Evolutionary conservation across 257 asterid species (phyloP).

Genomic region (Gardenia jasminoides): DNA sequence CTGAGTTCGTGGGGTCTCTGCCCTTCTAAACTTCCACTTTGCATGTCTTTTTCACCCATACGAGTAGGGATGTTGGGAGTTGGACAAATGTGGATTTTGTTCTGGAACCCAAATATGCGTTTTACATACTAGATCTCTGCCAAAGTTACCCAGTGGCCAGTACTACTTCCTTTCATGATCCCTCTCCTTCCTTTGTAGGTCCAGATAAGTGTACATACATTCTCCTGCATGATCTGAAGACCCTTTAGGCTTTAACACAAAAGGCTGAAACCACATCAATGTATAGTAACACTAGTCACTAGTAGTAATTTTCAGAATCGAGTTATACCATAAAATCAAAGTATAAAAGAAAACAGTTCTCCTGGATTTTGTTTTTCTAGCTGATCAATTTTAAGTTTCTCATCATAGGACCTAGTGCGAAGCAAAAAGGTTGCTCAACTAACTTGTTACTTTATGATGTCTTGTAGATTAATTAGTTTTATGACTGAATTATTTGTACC

Average conservation of each 20-base stretch:
- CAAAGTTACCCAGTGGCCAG: not conserved
- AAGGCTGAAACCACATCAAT: constrained; percentile 13
- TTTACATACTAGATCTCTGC: constrained; percentile 13
- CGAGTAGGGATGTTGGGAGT: not conserved
- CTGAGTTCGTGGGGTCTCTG: constrained; percentile 20
- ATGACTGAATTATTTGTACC: not conserved
- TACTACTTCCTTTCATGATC: not conserved
- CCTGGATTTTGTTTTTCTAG: not conserved
- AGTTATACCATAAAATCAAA: not conserved
- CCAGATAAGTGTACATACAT: constrained; percentile 12
- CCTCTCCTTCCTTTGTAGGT: constrained; percentile 13
- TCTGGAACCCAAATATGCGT: constrained; percentile 27
- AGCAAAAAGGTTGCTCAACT: not conserved
- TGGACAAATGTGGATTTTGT: constrained; percentile 29
- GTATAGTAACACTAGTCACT: not conserved
- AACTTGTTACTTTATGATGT: not conserved
- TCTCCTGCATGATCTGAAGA: constrained; percentile 16
- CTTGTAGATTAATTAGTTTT: not conserved
- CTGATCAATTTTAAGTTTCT: not conserved
- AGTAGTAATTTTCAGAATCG: not conserved
- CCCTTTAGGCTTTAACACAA: constrained; percentile 4
- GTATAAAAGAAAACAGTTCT: not conserved
- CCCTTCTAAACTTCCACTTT: constrained; percentile 33
- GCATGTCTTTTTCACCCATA: constrained; percentile 22
- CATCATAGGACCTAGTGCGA: not conserved